Base-by-base conservation (phyloP, 805 yeast species). In the Zygosaccharomyces gambellarensis region DNA sequence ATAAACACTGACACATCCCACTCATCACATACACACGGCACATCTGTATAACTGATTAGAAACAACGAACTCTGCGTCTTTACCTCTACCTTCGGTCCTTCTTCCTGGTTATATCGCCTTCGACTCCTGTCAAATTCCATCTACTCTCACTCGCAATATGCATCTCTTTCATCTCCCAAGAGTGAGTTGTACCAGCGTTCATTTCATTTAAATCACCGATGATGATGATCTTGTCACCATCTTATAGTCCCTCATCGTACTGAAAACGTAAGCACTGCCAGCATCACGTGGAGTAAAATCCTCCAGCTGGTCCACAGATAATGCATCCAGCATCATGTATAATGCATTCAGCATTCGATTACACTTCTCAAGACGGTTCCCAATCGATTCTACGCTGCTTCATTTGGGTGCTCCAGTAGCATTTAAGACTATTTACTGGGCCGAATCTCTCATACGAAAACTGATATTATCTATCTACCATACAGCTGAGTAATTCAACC, bases 41-140 rank as follows among this genome's bases (percentile, higher is more conserved):
- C 55, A 44, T 66, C 67, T 3, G 68, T 63, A 43, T 65, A 66
- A 12, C 54, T 50, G 19, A 66, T 49, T 30, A 62, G 55, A 44
- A 59, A 66, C 34, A 66, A 48, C 5, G 67, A 62, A 49, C 61
- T 58, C n/a, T 59, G 57, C 8, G 64, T 47, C 39, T 55, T 59
- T 1, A 66, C 63, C 19, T 59, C 56, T 10, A 66, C 63, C 41
- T 63, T 66, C 5, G 65, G 66, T 28, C 39, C 41, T 32, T 39
- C 31, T 34, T 23, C 39, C 21, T 36, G 38, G 21, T 39, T 25
- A 29, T 27, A 45, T 39, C 27, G 45, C 36, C 34, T 47, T 38
- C 34, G 21, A 19, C 38, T 32, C 46, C 34, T 30, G n/a, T 42
- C 28, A 11, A 30, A 30, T 14, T 34, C 34, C 45, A 42, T 42